phyloP scores from a whole-genome alignment of 371 early-diverging fungal genomes.

The Coemansia sp. region DNA sequence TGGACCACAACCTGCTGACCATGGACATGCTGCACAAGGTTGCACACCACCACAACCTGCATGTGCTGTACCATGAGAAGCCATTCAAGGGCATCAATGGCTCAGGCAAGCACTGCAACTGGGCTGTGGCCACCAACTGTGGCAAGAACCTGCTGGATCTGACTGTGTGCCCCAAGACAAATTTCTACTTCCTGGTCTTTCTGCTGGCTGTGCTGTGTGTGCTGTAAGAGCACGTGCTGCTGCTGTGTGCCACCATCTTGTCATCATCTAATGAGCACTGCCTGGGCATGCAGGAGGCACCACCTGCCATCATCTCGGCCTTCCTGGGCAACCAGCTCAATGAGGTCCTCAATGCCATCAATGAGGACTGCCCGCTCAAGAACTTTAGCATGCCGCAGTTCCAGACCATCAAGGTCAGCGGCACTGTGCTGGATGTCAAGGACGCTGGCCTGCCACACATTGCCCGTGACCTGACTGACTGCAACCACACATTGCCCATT shows the following conservation, averaged over 20 bases:
- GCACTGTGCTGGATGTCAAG: slow-evolving; percentile 93
- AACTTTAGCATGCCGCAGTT: slow-evolving; percentile 79
- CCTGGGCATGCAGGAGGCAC: slow-evolving; percentile 97
- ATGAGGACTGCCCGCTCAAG: slow-evolving; percentile 82
- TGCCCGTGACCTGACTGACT: slow-evolving; percentile 94
- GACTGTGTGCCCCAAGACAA: slow-evolving; percentile 87
- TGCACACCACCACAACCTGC: slow-evolving; percentile 94
- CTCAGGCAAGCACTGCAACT: slow-evolving; percentile 99
- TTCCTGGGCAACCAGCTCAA: slow-evolving; percentile 95
- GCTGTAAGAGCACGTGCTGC: slow-evolving; percentile 85
- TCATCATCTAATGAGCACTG: slow-evolving; percentile 96
- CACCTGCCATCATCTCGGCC: slow-evolving; percentile 94
- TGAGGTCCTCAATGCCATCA: slow-evolving; percentile 89
- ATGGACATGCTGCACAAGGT: slow-evolving; percentile 97
- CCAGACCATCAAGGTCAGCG: slow-evolving; percentile 89
- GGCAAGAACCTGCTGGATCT: slow-evolving; percentile 97
- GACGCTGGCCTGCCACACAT: slow-evolving; percentile 89
- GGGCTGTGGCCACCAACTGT: slow-evolving; percentile 91
- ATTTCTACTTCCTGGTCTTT: slow-evolving; percentile 94
- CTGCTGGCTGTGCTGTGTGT: slow-evolving; percentile 88
- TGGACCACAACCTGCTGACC: slow-evolving; percentile 98
- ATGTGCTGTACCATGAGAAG: slow-evolving; percentile 98
- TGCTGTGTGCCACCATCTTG: slow-evolving; percentile 88
- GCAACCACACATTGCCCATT: slow-evolving; percentile 98
- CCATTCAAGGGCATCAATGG: slow-evolving; percentile 99